These are phyloP conservation scores for Candida schatavii DNA, from an alignment of 805 yeast genomes.

Conservation along the genomic window DNA sequence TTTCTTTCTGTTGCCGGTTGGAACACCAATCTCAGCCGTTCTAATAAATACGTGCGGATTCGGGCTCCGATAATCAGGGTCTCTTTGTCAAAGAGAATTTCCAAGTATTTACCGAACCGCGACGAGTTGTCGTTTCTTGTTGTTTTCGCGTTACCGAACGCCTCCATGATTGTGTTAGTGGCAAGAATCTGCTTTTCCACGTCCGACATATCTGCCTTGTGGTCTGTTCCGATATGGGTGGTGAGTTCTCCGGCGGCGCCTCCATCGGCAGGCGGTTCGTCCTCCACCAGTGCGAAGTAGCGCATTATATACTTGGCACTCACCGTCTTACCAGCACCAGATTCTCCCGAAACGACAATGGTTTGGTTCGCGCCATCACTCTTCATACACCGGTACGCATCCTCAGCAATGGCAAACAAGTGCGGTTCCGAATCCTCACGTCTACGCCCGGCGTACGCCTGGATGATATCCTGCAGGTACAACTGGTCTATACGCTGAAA, in stretches of 20 bases:
- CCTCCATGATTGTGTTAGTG: conserved; percentile 95
- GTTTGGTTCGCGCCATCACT: conserved; percentile 85
- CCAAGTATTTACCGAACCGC: conserved; percentile 94
- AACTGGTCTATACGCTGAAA: conserved; percentile 89
- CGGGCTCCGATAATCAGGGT: conserved; percentile 90
- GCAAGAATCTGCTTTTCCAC: conserved; percentile 94
- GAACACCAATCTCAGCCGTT: conserved; percentile 90
- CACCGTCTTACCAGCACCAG: conserved; percentile 98
- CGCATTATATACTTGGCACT: conserved; percentile 97
- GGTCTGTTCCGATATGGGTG: conserved; percentile 32
- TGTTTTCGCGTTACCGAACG: conserved; percentile 98
- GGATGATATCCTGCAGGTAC: conserved; percentile 88
- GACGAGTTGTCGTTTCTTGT: conserved; percentile 97
- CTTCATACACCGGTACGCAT: conserved; percentile 94
- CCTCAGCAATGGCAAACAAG: conserved; percentile 95
- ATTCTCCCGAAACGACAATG: conserved; percentile 94
- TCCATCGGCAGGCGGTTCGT: conserved; percentile 23
- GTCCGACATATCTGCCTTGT: conserved; percentile 69
- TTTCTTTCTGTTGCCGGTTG: conserved; percentile 91
- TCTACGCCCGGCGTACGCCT: conserved; percentile 88
- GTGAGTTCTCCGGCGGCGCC: conserved; percentile 17
- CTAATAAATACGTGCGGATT: conserved; percentile 87
- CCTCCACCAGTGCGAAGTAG: conserved; percentile 92
- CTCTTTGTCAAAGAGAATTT: conserved; percentile 74
- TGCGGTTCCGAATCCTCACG: conserved; percentile 97